Evolutionary conservation across 176 grass and related monocot genomes (phyloP), one percentile per base, ranked within the genome.

Genomic region (Tillandsia fasciculata): DNA sequence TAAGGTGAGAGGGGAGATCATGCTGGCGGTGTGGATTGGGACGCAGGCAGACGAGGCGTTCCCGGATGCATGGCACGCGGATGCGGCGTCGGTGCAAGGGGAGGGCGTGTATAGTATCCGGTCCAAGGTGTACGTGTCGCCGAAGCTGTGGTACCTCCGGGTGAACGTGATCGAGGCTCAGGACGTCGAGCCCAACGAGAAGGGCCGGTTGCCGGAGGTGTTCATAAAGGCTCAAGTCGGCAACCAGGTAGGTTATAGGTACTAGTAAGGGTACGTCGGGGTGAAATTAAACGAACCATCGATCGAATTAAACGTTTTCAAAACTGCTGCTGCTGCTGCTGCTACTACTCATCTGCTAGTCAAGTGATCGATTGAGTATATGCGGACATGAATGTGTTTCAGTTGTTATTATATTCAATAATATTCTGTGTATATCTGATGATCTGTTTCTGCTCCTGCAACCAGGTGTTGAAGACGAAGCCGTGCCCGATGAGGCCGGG

Each of bases 191-290:
- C 58, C 71, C 42, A 59, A 64, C 47, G 65, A 72, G 23, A 87
- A 83, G 68, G 53, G 68, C 49, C 75, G 69, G 57, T 77, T 61
- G 14, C 22, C 67, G 29, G 75, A 84, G 66, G 81, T 84, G 29
- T 76, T 91, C 73, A 75, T 71, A 50, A 91, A 85, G 71, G 81
- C 83, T 11, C 88, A 91, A 2, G 68, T 87, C 33, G 88, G 88
- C 3, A 80, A 74, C 72, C 33, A 42, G 33, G 33, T 42, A 6
- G 33, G 4, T 42, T 42, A 24, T 24, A 24, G 24, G 24, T 24
- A 24, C 24, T 24, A 24, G 24, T 24, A 24, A 24, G 24, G 24
- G 24, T 24, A 24, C 24, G 24, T 24, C 0, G 24, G 24, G 24
- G 24, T 1, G 24, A 24, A 24, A 24, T 24, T 24, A 24, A 24